Evolutionary conservation across 2,329 filamentous ascomycete species (phyloP).

Genomic region (Verticillium nonalfalfae): DNA sequence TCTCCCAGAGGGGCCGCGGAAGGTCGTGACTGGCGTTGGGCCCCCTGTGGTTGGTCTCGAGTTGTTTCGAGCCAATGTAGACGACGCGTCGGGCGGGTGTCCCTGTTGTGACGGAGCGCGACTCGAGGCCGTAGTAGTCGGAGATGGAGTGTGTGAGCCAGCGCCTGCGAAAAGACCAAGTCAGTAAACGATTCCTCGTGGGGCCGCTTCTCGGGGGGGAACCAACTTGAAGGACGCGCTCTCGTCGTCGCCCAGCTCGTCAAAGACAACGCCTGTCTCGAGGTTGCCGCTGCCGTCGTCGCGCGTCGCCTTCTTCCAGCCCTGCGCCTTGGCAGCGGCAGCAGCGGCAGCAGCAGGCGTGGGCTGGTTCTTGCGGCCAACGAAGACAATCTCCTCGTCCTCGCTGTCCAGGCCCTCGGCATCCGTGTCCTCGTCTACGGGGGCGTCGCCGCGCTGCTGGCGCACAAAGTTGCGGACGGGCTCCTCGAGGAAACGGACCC

Average conservation of each 20-base stretch:
- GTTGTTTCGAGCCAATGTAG: slow-evolving; percentile 67
- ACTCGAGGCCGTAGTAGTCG: slow-evolving; percentile 83
- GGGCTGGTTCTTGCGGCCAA: slow-evolving; percentile 63
- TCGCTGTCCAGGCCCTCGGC: slow-evolving; percentile 36
- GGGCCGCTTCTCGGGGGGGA: neutral
- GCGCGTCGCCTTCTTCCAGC: slow-evolving; percentile 43
- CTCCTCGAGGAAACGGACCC: slow-evolving; percentile 79
- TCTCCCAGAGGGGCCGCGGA: slow-evolving; percentile 58
- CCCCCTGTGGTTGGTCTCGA: slow-evolving; percentile 17
- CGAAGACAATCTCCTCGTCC: slow-evolving; percentile 90
- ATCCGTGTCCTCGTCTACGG: slow-evolving; percentile 35
- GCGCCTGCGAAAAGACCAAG: slow-evolving; percentile 47
- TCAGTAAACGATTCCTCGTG: neutral
- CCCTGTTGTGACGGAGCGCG: slow-evolving; percentile 70
- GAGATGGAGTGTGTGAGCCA: slow-evolving; percentile 93
- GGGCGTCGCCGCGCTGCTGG: slow-evolving; percentile 28
- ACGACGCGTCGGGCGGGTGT: slow-evolving; percentile 70
- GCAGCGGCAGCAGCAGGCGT: slow-evolving; percentile 16
- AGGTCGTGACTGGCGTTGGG: slow-evolving; percentile 27
- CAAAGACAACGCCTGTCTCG: slow-evolving; percentile 67
- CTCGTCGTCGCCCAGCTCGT: slow-evolving; percentile 69
- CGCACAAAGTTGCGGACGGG: slow-evolving; percentile 74
- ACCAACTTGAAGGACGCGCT: slow-evolving; percentile 76
- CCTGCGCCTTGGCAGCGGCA: slow-evolving; percentile 21
- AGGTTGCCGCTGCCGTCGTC: slow-evolving; percentile 52